Percentiles rank a stretch among this genome's conserved stretches.
phyloP scores from a whole-genome alignment of 2,329 filamentous ascomycete species.

The Colletotrichum somersetense region DNA sequence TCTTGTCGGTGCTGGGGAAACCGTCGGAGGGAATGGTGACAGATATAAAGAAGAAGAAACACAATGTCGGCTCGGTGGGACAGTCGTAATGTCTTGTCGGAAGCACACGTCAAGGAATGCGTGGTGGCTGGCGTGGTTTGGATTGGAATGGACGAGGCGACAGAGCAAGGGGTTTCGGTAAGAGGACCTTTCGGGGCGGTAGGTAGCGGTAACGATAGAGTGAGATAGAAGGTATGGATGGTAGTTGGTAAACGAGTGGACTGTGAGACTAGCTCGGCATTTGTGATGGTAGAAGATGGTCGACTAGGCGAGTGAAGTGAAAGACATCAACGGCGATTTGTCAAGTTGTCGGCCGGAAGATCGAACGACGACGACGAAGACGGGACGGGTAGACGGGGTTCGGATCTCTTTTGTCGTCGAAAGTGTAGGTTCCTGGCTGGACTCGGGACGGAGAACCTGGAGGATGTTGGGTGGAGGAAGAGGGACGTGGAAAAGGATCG shows the following conservation, averaged over 20 bases:
- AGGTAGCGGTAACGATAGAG: not conserved
- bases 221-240: constrained; percentile 19
- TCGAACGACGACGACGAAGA: constrained; percentile 17
- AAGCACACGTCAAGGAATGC: constrained; percentile 31
- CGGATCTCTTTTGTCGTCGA: constrained; percentile 36
- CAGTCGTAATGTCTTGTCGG: constrained; percentile 14
- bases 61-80: constrained; percentile 21
- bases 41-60: constrained; percentile 19
- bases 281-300: constrained; percentile 26
- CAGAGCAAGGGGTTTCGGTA: constrained; percentile 14
- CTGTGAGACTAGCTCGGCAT: constrained; percentile 43
- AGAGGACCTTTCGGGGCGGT: not conserved
- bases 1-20: constrained; percentile 5
- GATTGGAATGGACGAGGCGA: constrained; percentile 34
- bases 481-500: constrained; percentile 12
- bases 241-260: constrained; percentile 42
- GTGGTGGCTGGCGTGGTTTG: constrained; percentile 7
- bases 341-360: constrained; percentile 15
- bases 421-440: constrained; percentile 1
- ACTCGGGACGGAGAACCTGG: constrained; percentile 7
- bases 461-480: constrained; percentile 35
- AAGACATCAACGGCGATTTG: constrained; percentile 39
- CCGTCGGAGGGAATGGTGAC: constrained; percentile 15
- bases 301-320: constrained; percentile 37
- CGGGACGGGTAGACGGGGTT: constrained; percentile 19